Evolutionary conservation across 2,329 filamentous ascomycete genomes (phyloP).

Genomic region (Beauveria brongniartii): DNA sequence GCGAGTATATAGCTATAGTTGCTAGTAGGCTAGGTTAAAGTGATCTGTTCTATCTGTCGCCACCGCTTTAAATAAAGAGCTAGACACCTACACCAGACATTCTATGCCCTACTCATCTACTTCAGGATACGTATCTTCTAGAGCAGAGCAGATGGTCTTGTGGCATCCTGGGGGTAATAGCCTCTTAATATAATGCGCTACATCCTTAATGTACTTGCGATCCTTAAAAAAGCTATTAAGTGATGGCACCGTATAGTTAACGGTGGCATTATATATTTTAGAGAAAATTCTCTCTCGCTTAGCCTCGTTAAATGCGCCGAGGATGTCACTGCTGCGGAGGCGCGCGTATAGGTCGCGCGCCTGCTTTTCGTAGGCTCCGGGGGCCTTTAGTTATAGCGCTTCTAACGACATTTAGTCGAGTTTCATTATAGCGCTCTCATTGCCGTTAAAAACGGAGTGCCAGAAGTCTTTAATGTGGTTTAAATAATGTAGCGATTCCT

Average conservation of each 20-base stretch:
- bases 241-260: not conserved
- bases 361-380: not conserved
- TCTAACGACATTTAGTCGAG: not conserved
- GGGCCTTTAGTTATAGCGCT: not conserved
- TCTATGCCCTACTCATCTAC: too few species aligned
- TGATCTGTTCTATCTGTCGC: not conserved
- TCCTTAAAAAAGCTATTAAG: not conserved
- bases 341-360: not conserved
- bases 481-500: not conserved
- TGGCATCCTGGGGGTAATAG: not conserved
- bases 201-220: not conserved
- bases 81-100: too few species aligned
- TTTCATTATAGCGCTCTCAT: not conserved
- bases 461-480: not conserved
- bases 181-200: not conserved
- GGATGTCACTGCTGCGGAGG: not conserved
- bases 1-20: constrained; percentile 11
- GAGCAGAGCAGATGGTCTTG: not conserved
- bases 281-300: not conserved
- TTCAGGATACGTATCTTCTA: not conserved
- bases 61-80: too few species aligned
- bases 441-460: not conserved
- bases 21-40: constrained; percentile 10
- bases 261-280: not conserved
- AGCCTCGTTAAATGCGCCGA: not conserved